phyloP scores from a whole-genome alignment of 768 basidiomycete genomes.

The Boletus sensibilis region DNA sequence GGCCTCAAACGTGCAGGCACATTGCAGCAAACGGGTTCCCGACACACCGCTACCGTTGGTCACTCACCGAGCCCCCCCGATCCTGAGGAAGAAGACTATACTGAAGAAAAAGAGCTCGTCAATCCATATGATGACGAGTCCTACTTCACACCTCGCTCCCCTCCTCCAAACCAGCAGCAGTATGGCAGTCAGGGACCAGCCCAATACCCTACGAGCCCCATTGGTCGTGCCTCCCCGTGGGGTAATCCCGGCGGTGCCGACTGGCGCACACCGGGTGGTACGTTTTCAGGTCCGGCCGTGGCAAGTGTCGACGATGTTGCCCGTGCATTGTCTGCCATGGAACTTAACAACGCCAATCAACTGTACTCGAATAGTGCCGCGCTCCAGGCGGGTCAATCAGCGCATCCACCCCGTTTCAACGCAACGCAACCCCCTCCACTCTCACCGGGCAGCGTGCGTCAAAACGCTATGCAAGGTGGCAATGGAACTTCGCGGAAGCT shows the following conservation, averaged over 20 bases:
- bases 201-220: constrained; percentile 52
- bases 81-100: constrained; percentile 55
- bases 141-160: constrained; percentile 49
- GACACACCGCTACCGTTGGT: constrained; percentile 27
- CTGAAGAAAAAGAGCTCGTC: constrained; percentile 41
- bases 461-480: constrained; percentile 38
- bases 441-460: constrained; percentile 38
- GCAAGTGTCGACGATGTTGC: constrained; percentile 70
- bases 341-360: constrained; percentile 43
- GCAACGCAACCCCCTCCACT: constrained; percentile 45
- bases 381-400: constrained; percentile 49
- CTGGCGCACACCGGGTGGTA: constrained; percentile 51
- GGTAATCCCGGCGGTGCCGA: constrained; percentile 48
- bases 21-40: constrained; percentile 47
- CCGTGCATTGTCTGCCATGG: constrained; percentile 67
- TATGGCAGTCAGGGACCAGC: constrained; percentile 35
- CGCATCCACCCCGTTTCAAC: constrained; percentile 71
- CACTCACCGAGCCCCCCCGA: constrained; percentile 48
- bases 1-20: constrained; percentile 78
- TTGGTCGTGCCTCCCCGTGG: constrained; percentile 71
- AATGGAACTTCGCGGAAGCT: constrained; percentile 45
- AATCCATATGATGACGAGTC: constrained; percentile 54
- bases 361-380: constrained; percentile 31
- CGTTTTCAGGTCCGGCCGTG: constrained; percentile 28
- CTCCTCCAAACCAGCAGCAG: constrained; percentile 42